Evolutionary conservation across 805 yeast species (phyloP).

Genomic region (Candida lessepsii): DNA sequence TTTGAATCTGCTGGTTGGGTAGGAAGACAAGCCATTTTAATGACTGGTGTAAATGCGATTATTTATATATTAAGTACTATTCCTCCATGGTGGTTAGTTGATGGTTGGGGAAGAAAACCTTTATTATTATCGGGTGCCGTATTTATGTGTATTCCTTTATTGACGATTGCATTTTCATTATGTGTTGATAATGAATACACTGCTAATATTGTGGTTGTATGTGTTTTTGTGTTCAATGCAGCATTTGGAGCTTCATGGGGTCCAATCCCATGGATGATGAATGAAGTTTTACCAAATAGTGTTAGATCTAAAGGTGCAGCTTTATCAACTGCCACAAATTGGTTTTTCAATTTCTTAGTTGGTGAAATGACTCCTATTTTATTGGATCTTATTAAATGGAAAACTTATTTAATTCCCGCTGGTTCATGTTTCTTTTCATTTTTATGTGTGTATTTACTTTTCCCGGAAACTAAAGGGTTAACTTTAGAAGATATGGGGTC

Average conservation of each 20-base stretch:
- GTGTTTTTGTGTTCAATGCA: conserved; percentile 78
- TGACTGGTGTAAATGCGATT: conserved; percentile 73
- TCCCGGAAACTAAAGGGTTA: conserved; percentile 91
- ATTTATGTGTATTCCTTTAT: conserved; percentile 72
- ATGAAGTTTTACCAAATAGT: conserved; percentile 80
- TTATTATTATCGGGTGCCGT: conserved; percentile 75
- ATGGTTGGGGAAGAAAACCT: conserved; percentile 90
- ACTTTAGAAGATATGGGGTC: conserved; percentile 90
- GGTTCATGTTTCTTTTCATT: conserved; percentile 72
- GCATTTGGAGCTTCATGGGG: conserved; percentile 93
- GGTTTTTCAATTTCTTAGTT: conserved; percentile 90
- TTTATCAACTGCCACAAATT: conserved; percentile 84
- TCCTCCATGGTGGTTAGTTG: conserved; percentile 91
- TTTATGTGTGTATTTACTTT: conserved; percentile 64
- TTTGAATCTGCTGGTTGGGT: conserved; percentile 95
- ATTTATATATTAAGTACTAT: conserved; percentile 55
- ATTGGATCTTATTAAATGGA: conserved; percentile 74
- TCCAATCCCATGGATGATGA: conserved; percentile 90
- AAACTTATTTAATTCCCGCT: conserved; percentile 79
- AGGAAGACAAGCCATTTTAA: conserved; percentile 81
- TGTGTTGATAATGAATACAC: conserved; percentile 44
- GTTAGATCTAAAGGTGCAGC: conserved; percentile 91
- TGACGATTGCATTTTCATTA: conserved; percentile 57
- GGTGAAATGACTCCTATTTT: conserved; percentile 90
- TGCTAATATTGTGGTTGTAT: conserved; percentile 67